phyloP scores from a whole-genome alignment of 257 asterid genomes.

The Marsdenia floribunda region DNA sequence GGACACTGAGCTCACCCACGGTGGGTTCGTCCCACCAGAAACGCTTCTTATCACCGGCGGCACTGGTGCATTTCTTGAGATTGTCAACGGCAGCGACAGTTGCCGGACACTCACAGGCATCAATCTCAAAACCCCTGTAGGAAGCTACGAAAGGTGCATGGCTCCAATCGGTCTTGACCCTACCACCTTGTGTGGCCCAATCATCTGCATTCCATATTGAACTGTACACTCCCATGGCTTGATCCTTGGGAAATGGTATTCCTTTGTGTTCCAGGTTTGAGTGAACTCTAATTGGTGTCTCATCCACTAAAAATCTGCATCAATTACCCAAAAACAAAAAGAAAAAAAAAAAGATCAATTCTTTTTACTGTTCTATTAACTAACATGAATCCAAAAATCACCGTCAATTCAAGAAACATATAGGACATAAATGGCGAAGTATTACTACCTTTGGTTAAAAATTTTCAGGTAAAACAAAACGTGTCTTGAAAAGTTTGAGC shows the following conservation, averaged over 20 bases:
- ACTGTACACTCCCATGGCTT: constrained; percentile 82
- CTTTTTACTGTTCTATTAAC: background rate
- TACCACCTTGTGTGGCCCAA: constrained; percentile 94
- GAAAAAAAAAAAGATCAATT: background rate
- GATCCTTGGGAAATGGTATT: constrained; percentile 75
- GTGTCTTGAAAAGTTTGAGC: too few species aligned
- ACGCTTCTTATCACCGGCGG: constrained; percentile 14
- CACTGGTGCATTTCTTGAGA: constrained; percentile 47
- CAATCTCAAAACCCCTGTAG: constrained; percentile 56
- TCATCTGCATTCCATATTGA: constrained; percentile 94
- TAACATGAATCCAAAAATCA: background rate
- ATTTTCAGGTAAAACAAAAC: too few species aligned
- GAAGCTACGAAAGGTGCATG: constrained; percentile 76
- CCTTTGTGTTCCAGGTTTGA: constrained; percentile 71
- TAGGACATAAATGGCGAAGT: too few species aligned
- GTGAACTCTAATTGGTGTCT: constrained; percentile 74
- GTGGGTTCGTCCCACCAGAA: constrained; percentile 83
- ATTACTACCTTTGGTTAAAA: too few species aligned
- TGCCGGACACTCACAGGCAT: constrained; percentile 56
- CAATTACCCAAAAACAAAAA: background rate
- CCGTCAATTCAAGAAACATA: background rate
- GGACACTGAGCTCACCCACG: constrained; percentile 55
- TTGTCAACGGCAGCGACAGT: constrained; percentile 37
- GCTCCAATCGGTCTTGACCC: constrained; percentile 83
- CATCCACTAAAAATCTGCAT: constrained; percentile 74